These are phyloP conservation scores for Gossypium herbaceum DNA, from an alignment of 345 rosid genomes.

Conservation along the genomic window DNA sequence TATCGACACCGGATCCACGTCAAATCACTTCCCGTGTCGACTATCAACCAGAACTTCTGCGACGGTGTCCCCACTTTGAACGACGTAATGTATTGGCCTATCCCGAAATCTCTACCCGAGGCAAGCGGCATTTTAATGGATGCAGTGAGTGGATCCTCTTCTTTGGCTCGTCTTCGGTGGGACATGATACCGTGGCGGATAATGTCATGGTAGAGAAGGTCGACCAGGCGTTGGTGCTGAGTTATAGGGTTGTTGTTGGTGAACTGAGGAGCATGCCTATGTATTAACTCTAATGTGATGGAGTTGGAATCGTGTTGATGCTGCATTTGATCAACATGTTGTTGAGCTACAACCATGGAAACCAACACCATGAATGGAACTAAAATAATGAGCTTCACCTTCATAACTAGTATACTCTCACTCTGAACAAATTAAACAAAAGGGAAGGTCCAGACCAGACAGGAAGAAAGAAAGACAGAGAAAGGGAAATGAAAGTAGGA, in stretches of 20 bases:
- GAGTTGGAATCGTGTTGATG: not conserved
- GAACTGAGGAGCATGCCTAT: conserved; percentile 23
- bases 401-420: not conserved
- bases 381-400: not conserved
- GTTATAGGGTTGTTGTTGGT: conserved; percentile 4
- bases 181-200: conserved; percentile 33
- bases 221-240: conserved; percentile 26
- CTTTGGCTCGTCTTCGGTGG: not conserved
- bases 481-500: not conserved
- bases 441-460: not conserved
- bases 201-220: conserved; percentile 35
- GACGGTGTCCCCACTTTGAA: conserved; percentile 56
- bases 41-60: conserved; percentile 46
- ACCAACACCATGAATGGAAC: not conserved
- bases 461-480: not conserved
- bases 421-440: too few species aligned
- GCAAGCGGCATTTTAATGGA: conserved; percentile 35
- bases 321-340: not conserved
- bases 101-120: conserved; percentile 43
- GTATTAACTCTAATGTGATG: conserved; percentile 22
- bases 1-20: conserved; percentile 54
- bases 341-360: not conserved
- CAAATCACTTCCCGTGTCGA: conserved; percentile 53
- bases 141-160: not conserved
- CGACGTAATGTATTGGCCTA: conserved; percentile 45